Evolutionary conservation across 176 grass and related monocot species (phyloP).

Genomic region (Hordeum vulgare): DNA sequence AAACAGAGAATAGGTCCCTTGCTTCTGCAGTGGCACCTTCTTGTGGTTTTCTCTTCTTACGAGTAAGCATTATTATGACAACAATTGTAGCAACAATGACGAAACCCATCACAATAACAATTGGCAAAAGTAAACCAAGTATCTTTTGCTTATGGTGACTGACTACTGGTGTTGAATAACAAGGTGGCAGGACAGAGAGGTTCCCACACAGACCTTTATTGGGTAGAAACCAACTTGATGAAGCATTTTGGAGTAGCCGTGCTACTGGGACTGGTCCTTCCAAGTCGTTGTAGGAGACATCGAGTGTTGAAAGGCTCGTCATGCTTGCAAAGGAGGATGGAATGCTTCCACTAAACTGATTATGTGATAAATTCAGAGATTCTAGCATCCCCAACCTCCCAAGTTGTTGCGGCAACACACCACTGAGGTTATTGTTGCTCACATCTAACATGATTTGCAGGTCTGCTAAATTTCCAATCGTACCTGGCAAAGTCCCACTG

Average conservation of each 20-base stretch:
- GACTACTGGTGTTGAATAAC: background rate
- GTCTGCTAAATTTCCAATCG: too few species aligned
- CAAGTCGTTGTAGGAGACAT: constrained; percentile 27
- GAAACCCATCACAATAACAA: background rate
- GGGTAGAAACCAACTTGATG: background rate
- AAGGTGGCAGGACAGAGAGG: background rate
- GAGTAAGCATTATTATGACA: background rate
- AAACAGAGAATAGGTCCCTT: background rate
- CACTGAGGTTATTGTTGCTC: too few species aligned
- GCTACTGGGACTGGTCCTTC: too few species aligned
- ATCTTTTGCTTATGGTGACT: background rate
- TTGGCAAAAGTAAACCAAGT: background rate
- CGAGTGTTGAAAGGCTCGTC: constrained; percentile 19
- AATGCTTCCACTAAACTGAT: too few species aligned
- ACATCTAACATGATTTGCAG: too few species aligned
- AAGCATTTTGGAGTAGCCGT: too few species aligned
- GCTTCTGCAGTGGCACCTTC: background rate
- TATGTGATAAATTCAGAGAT: too few species aligned
- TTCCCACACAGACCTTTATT: constrained; percentile 21
- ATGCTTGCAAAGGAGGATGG: background rate
- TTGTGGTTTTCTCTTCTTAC: background rate
- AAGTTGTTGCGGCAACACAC: too few species aligned
- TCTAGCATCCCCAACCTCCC: too few species aligned
- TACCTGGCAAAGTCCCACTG: too few species aligned
- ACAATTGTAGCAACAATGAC: background rate